Evolutionary conservation across 169 alveolate genomes (phyloP), one percentile per base, ranked within the genome.

Genomic region (Plasmodium blacklocki): DNA sequence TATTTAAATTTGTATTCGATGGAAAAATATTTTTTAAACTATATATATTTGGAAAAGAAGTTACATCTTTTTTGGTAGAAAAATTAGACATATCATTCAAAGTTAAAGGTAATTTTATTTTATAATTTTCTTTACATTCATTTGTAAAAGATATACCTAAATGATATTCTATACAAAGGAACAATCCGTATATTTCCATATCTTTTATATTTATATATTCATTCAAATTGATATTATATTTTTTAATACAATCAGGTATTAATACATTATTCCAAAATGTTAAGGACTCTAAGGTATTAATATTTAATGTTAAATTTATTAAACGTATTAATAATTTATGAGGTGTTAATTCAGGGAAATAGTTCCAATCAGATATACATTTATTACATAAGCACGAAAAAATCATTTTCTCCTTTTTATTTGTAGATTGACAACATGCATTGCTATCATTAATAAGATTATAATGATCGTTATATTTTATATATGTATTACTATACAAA

Each of bases 241-340:
- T 83, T 39, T 49, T 58, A 6, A 70, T 58, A 54, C 91, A 83
- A 14, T 83, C 45, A 2, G 91, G 91, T 21, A 83, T 39, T 47
- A 83, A 26, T 63, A 83, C 56, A 49, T 67, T 60, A 60, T 83
- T 47, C 91, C 91, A 83, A 63, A 83, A 83, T 50, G 68, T 71
- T 73, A 83, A 6, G 18, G 86, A 68, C 39, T 58, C 74, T 5
- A 21, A 54, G 1, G 63, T 58, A 23, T 29, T 54, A 43, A 83
- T 14, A 83, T 83, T 70, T 83, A 83, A 73, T 62, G 91, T 83
- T 70, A 83, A 43, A 73, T 83, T 83, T 83, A 47, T 60, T 50
- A 83, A 59, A 14, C 85, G 56, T 43, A 83, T 83, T 83, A 83
- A 15, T 8, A 83, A 18, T 70, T 83, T 59, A 70, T 83, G 91